Evolutionary conservation across 176 grass and related monocot species (phyloP).

Genomic region (Zizania latifolia): DNA sequence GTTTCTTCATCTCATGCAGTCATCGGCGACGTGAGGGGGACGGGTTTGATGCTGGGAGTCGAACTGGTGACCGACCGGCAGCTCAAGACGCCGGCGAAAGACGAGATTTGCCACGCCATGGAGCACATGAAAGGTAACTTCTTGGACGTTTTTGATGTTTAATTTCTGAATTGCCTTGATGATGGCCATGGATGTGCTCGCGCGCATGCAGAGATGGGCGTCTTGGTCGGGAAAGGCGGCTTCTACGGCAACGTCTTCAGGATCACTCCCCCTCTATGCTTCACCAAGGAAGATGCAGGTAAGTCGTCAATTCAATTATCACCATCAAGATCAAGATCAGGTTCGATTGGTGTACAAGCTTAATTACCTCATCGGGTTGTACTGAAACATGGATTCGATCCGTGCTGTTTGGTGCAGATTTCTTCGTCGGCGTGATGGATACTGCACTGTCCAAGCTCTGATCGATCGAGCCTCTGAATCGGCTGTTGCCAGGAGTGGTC

Average conservation of each 20-base stretch:
- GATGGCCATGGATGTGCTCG: background rate
- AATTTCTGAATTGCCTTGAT: background rate
- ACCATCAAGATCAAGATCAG: background rate
- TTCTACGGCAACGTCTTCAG: conserved; percentile 98
- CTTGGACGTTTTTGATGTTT: background rate
- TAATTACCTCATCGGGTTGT: background rate
- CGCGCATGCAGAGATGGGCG: conserved; percentile 63
- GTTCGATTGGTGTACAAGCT: background rate
- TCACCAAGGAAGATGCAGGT: conserved; percentile 94
- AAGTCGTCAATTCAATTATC: background rate
- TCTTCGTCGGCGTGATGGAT: conserved; percentile 74
- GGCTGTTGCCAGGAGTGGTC: background rate
- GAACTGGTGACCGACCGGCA: conserved; percentile 76
- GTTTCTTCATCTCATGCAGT: conserved; percentile 29
- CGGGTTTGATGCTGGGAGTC: conserved; percentile 88
- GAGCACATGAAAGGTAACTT: conserved; percentile 79
- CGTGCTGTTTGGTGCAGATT: conserved; percentile 48
- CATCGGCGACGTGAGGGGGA: conserved; percentile 89
- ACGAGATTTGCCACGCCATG: conserved; percentile 78
- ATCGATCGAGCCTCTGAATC: background rate
- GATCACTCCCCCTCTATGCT: conserved; percentile 89
- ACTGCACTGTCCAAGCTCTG: conserved; percentile 75
- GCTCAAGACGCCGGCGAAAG: conserved; percentile 73
- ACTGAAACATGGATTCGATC: background rate
- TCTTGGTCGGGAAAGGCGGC: conserved; percentile 88